These are phyloP conservation scores for Candida hispaniensis DNA, from an alignment of 805 yeast genomes.

Conservation along the genomic window DNA sequence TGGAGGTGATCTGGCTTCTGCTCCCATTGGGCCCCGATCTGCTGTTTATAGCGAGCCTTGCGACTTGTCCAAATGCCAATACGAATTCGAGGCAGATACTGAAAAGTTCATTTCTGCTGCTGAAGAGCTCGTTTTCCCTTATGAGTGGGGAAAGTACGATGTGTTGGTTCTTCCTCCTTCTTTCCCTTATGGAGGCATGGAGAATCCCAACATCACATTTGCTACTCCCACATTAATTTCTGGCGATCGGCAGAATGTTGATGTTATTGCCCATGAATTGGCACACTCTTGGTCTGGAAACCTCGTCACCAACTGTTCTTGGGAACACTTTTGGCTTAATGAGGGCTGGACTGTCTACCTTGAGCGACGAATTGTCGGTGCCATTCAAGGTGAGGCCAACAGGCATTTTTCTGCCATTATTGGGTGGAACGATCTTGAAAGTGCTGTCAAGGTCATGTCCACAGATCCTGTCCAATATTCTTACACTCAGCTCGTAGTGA, in stretches of 20 bases:
- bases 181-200: slow-evolving; percentile 91
- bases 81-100: slow-evolving; percentile 67
- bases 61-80: slow-evolving; percentile 52
- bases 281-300: slow-evolving; percentile 93
- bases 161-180: slow-evolving; percentile 68
- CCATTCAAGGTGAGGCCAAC: slow-evolving; percentile 63
- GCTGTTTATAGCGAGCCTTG: slow-evolving; percentile 70
- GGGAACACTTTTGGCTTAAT: slow-evolving; percentile 92
- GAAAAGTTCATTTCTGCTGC: slow-evolving; percentile 73
- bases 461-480: slow-evolving; percentile 23
- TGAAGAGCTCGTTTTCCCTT: slow-evolving; percentile 61
- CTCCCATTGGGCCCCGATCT: slow-evolving; percentile 77
- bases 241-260: slow-evolving; percentile 76
- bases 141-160: slow-evolving; percentile 79
- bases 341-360: slow-evolving; percentile 95
- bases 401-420: slow-evolving; percentile 76
- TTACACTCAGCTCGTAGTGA: slow-evolving; percentile 56
- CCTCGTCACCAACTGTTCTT: slow-evolving; percentile 77
- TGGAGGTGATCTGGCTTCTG: slow-evolving; percentile 61
- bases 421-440: slow-evolving; percentile 77
- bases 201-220: slow-evolving; percentile 82
- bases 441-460: slow-evolving; percentile 35
- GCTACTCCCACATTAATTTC: slow-evolving; percentile 82
- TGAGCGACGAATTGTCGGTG: slow-evolving; percentile 72
- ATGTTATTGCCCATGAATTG: slow-evolving; percentile 85